Evolutionary conservation across 805 yeast species (phyloP), one percentile per base, ranked within the genome.

Genomic region (Candida railenensis): DNA sequence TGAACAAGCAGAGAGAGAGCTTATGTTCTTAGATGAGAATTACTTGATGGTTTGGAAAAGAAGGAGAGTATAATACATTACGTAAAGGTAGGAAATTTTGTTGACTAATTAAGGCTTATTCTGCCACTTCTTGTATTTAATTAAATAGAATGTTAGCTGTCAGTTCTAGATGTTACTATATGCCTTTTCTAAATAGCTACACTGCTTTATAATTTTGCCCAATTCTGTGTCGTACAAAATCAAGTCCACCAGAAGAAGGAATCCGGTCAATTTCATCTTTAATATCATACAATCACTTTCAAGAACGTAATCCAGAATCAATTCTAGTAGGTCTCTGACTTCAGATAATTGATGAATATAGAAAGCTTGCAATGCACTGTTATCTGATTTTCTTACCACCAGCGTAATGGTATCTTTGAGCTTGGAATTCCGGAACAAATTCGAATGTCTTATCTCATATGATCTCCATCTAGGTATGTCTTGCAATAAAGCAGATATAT

Each of bases 21-120:
- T 85, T 36, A 54, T 88, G 46, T 83, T 85, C 55, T 59, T 87
- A 25, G 72, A 75, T 34, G 87, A 85, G 53, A 76, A 80, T 30
- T 81, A 78, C 61, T 64, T 88, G 21, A 92, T 87, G 61, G 66
- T 87, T 9, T 86, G 94, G 91, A 75, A 78, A 50, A 63, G 59
- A 34, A 22, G 34, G 22, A 9, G 22, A 7, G 14, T 8, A n/a
- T 34, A 34, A 8, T 8, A 16, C 5, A 8, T 8, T 14, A 15
- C 37, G 5, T n/a, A 34, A 16, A 25, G 5, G 30, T 11, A 7
- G 30, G n/a, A n/a, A n/a, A n/a, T n/a, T n/a, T n/a, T n/a, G n/a
- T n/a, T n/a, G n/a, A n/a, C n/a, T n/a, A n/a, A n/a, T n/a, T n/a
- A n/a, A n/a, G n/a, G n/a, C n/a, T n/a, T n/a, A n/a, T n/a, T n/a